Percentiles rank a stretch among this genome's conserved stretches.
Evolutionary conservation across 2,329 filamentous ascomycete genomes (phyloP).

Genomic region (Amauroascus verrucosus): DNA sequence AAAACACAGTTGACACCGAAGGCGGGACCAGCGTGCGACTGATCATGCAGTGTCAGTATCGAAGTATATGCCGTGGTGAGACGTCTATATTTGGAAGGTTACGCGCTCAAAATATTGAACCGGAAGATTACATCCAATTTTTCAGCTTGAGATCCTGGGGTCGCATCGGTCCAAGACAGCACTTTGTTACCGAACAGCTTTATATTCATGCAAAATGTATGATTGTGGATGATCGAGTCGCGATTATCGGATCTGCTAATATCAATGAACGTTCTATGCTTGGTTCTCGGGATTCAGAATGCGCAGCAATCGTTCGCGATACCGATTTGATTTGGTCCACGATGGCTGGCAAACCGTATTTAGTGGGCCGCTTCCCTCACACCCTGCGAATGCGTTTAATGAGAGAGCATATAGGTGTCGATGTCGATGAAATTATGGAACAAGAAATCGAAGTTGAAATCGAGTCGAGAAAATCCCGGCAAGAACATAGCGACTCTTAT

Average conservation of each 20-base stretch:
- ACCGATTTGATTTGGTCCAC: constrained; percentile 55
- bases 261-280: constrained; percentile 67
- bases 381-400: constrained; percentile 76
- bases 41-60: constrained; percentile 99
- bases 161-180: constrained; percentile 71
- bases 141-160: constrained; percentile 94
- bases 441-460: constrained; percentile 61
- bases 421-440: constrained; percentile 82
- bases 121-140: constrained; percentile 72
- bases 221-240: constrained; percentile 70
- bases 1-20: constrained; percentile 73
- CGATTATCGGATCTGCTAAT: constrained; percentile 70
- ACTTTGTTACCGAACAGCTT: constrained; percentile 74
- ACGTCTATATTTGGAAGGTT: constrained; percentile 82
- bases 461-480: constrained; percentile 6
- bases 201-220: constrained; percentile 85
- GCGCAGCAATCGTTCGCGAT: constrained; percentile 78
- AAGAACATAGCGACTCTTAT: constrained; percentile 4
- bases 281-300: constrained; percentile 74
- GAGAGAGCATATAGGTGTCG: constrained; percentile 71
- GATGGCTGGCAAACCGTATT: constrained; percentile 65
- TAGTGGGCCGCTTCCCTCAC: constrained; percentile 64
- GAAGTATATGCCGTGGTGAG: constrained; percentile 83
- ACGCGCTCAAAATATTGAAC: constrained; percentile 62
- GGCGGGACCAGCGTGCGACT: constrained; percentile 77